Evolutionary conservation across 306 rosid species (phyloP).

Genomic region (Prunus mongolica): DNA sequence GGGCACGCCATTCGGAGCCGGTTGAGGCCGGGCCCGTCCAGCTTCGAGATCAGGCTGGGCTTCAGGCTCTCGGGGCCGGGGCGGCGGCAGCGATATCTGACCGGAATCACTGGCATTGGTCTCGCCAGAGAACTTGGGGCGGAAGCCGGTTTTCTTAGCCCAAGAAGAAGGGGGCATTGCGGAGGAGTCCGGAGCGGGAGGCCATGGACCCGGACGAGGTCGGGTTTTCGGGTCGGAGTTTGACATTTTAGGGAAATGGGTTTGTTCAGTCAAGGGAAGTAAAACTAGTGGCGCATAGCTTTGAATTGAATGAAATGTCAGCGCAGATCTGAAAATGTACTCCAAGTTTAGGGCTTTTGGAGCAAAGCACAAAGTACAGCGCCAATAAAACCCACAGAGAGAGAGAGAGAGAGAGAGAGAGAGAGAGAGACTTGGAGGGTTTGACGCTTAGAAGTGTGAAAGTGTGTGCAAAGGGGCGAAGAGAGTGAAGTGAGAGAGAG

Average conservation of each 20-base stretch:
- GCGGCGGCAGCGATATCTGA: conserved; percentile 43
- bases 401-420: background rate
- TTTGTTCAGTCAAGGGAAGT: background rate
- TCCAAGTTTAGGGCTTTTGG: background rate
- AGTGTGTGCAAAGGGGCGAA: conserved; percentile 7
- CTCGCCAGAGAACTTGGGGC: conserved; percentile 94
- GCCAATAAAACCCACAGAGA: background rate
- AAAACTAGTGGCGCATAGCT: conserved; percentile 36
- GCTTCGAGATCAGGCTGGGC: conserved; percentile 58
- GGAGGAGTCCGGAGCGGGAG: conserved; percentile 47
- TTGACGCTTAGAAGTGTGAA: conserved; percentile 5
- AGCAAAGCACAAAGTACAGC: background rate
- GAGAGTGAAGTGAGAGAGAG: conserved; percentile 8
- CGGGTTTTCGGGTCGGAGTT: conserved; percentile 61
- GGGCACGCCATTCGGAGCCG: conserved; percentile 35
- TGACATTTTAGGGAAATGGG: conserved; percentile 37
- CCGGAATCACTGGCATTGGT: conserved; percentile 65
- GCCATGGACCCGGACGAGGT: conserved; percentile 84
- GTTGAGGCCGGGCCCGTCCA: conserved; percentile 34
- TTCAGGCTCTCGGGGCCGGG: conserved; percentile 35
- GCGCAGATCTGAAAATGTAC: conserved; percentile 48
- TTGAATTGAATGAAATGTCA: background rate
- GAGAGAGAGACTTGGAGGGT: conserved; percentile 1
- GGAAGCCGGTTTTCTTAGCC: conserved; percentile 91
- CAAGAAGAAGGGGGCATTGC: conserved; percentile 86